Base-by-base conservation (phyloP, 805 yeast genomes). In the Pichia phayaonensis region DNA sequence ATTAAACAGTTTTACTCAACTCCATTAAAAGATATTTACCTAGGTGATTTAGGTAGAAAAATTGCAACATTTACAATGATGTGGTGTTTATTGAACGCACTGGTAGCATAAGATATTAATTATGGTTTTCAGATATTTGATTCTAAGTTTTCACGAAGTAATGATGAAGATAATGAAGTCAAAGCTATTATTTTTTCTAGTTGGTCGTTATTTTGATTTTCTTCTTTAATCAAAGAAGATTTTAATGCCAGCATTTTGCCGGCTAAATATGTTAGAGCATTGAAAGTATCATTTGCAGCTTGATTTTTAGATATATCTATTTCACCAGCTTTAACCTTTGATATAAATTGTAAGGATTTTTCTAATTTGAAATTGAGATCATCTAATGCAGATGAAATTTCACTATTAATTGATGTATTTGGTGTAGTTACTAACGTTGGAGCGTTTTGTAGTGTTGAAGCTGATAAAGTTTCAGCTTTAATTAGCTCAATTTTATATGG, bases 71-170 rank as follows among this genome's bases (percentile, higher is more conserved):
- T 68, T 56, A 68, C 76, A 10, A 74, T 80, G 75, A 72, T 79
- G 59, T 80, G 85, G 85, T 78, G 83, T 45, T 65, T 80, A 52
- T 66, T 77, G 16, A 72, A 70, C 57, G 81, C 80, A 1, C 56
- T 78, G 49, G 74, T 76, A 8, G 36, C 50, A 21, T 50, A 27
- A 27, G 36, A 40, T 23, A 31, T 20, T 38, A 11, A 18, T 23
- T 11, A 38, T n/a, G 6, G 15, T 40, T 24, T 20, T 22, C 40
- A 18, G 5, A 31, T 8, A 16, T 38, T 26, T 6, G 20, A 4
- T 23, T 43, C 20, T 18, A 51, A 13, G 24, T 51, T 54, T 40
- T 51, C 47, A 18, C 42, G 42, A 8, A 54, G 20, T 21, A 48
- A 22, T 11, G 50, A 48, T 12, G 49, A 41, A 21, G 39, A 42